Base-by-base conservation (phyloP, 371 early-diverging fungal genomes). In the Cokeromyces recurvatus region DNA sequence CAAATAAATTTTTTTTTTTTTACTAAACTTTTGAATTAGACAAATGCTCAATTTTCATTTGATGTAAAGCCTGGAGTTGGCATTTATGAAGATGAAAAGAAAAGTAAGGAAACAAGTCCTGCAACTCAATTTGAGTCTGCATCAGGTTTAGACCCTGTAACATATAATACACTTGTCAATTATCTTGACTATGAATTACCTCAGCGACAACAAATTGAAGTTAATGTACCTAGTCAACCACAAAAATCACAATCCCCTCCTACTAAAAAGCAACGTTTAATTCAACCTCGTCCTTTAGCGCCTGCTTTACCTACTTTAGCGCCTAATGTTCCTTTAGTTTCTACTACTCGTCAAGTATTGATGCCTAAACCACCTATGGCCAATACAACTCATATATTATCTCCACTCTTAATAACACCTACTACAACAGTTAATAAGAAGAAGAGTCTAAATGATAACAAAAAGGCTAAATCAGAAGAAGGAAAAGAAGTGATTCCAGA, bases 11-110 rank as follows among this genome's bases (percentile, higher is more conserved):
- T 38, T 44, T 38, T 32, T 40, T 44, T 25, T 41, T 34, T 36
- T 32, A 16, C 4, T 50, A 35, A 42, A 40, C 45, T 16, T 21
- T 19, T 41, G 11, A 38, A 38, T 23, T 64, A 79, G 82, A 73
- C 70, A 38, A 80, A 77, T 54, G 77, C 79, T n/a, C 77, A 80
- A 64, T 83, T 80, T 53, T 78, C 81, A 5, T 83, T 79, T 58
- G 81, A 81, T 52, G 67, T 78, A 14, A 63, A 79, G 38, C 79
- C 81, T 36, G 81, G 78, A 16, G 61, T 66, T n/a, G 75, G 76
- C 15, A 71, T 74, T 44, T 68, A 58, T 47, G 77, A 77, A 25
- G 62, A 77, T 14, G 74, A 82, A 34, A 48, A 57, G 53, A 38
- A 7, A 16, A 39, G 24, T 21, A 42, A 12, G 15, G 32, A n/a